These are phyloP conservation scores for Elsinoe necatrix DNA, from an alignment of 2,329 filamentous ascomycete species.

Conservation along the genomic window DNA sequence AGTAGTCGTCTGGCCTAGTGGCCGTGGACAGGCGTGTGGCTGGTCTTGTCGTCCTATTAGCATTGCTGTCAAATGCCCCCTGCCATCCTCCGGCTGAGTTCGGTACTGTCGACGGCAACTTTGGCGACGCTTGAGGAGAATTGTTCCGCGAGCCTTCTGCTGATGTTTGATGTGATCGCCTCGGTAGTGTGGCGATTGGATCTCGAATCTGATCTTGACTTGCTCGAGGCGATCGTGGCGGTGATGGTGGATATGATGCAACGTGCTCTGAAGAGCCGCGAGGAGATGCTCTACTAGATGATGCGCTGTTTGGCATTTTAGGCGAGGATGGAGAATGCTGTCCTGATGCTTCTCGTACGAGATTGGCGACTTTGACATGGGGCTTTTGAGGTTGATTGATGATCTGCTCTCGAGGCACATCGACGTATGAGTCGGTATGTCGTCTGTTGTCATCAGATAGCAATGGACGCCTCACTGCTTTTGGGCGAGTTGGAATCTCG, in stretches of 20 bases:
- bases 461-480: background rate
- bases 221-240: constrained; percentile 14
- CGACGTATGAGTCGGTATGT: constrained; percentile 10
- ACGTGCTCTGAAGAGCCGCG: background rate
- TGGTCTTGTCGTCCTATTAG: constrained; percentile 22
- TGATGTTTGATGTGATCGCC: constrained; percentile 10
- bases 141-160: constrained; percentile 15
- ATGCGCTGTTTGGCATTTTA: background rate
- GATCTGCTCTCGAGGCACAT: constrained; percentile 5
- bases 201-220: constrained; percentile 16
- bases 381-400: constrained; percentile 8
- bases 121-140: constrained; percentile 11
- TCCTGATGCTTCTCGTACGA: constrained; percentile 6
- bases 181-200: background rate
- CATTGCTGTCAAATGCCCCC: constrained; percentile 22
- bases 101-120: background rate
- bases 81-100: constrained; percentile 15
- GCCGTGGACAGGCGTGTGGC: constrained; percentile 23
- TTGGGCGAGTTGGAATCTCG: constrained; percentile 20
- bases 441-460: constrained; percentile 13
- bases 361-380: constrained; percentile 14
- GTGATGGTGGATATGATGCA: constrained; percentile 13
- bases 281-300: constrained; percentile 11
- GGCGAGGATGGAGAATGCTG: background rate
- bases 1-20: constrained; percentile 19